Conservation (phyloP, 192 early-diverging fungal genomes). For the Gamsiella multidivaricata region DNA sequence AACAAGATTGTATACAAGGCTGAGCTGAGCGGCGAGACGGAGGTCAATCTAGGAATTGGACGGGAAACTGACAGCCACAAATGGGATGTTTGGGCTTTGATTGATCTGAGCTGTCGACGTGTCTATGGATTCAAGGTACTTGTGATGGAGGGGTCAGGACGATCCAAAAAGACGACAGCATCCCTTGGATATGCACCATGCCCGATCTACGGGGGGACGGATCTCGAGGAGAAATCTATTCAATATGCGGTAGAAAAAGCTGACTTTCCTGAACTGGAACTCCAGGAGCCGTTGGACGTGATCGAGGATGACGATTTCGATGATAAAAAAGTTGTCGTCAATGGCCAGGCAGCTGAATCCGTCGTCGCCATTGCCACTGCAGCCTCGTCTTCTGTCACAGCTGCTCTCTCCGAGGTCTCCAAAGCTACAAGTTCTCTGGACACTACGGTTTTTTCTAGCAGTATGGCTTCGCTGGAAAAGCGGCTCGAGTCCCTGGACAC, state of each 20-base stretch:
- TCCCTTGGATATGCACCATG: constrained; percentile 54
- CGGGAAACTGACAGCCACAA: constrained; percentile 21
- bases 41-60: constrained; percentile 43
- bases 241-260: constrained; percentile 50
- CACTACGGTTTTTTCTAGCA: constrained; percentile 28
- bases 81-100: constrained; percentile 59
- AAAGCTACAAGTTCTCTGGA: constrained; percentile 38
- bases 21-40: constrained; percentile 31
- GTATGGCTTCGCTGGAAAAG: constrained; percentile 39
- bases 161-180: constrained; percentile 15
- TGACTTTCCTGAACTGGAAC: constrained; percentile 32
- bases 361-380: constrained; percentile 31
- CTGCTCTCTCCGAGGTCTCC: constrained; percentile 24
- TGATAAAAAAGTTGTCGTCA: constrained; percentile 27
- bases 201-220: constrained; percentile 52
- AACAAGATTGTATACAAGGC: constrained; percentile 58
- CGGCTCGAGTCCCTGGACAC: constrained; percentile 53
- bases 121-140: constrained; percentile 62
- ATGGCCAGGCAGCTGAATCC: constrained; percentile 9
- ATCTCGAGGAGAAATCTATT: constrained; percentile 39
- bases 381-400: constrained; percentile 18
- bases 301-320: constrained; percentile 43
- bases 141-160: constrained; percentile 6
- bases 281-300: neutral
- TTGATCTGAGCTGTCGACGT: constrained; percentile 56